A percentile compares a stretch with the other conserved stretches of the same genome.
Evolutionary conservation across 148 eudicot genomes (phyloP).

Genomic region (Persicaria maculosa): DNA sequence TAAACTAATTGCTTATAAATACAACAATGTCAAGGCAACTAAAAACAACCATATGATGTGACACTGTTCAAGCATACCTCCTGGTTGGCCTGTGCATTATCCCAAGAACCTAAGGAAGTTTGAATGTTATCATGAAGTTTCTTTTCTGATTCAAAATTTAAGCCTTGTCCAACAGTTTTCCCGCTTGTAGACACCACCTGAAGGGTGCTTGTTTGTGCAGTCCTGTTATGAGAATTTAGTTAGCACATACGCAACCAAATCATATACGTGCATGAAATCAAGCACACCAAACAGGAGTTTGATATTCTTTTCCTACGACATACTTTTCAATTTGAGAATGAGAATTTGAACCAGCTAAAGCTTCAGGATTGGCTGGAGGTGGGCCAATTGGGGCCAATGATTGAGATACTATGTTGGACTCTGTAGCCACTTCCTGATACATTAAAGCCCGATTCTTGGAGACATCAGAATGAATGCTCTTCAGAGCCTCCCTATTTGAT

Average conservation of each 20-base stretch:
- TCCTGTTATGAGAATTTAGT: conserved; percentile 28
- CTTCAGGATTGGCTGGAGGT: conserved; percentile 42
- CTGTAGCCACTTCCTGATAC: conserved; percentile 34
- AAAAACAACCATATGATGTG: not conserved
- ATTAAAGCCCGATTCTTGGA: conserved; percentile 28
- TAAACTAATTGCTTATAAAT: not conserved
- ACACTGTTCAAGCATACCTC: conserved; percentile 33
- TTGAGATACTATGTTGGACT: conserved; percentile 33
- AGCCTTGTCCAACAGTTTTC: conserved; percentile 28
- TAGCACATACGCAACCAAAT: conserved; percentile 11
- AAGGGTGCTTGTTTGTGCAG: conserved; percentile 29
- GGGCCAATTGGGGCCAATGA: conserved; percentile 72
- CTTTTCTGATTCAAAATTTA: conserved; percentile 37
- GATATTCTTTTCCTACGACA: conserved; percentile 10
- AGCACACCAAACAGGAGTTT: not conserved
- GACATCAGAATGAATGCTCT: conserved; percentile 22
- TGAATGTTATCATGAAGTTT: conserved; percentile 40
- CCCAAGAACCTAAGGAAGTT: conserved; percentile 55
- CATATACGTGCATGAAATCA: not conserved
- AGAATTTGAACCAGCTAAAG: conserved; percentile 34
- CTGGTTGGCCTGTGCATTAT: conserved; percentile 39
- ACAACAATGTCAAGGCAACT: conserved; percentile 1
- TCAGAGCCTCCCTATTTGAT: conserved; percentile 31
- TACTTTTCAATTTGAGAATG: conserved; percentile 49
- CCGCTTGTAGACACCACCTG: conserved; percentile 26